phyloP scores from a whole-genome alignment of 2,329 filamentous ascomycete genomes.

The Colletotrichum sp. region DNA sequence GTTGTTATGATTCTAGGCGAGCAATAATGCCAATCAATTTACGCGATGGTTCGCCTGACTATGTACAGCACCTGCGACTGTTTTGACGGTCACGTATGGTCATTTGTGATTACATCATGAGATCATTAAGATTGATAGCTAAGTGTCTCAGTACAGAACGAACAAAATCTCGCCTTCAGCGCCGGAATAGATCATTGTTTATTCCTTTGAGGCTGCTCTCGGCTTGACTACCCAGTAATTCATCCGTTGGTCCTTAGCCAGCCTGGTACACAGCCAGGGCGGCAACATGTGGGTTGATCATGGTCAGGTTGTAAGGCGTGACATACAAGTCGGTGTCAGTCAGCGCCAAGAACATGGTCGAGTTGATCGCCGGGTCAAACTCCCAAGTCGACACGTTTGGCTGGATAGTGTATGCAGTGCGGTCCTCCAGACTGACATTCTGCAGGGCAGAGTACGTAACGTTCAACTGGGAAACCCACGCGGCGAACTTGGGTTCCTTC shows the following conservation, averaged over 20 bases:
- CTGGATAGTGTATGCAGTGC: constrained; percentile 72
- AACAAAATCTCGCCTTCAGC: rapidly evolving
- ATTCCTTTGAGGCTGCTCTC: rapidly evolving
- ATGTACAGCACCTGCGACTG: rapidly evolving
- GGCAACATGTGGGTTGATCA: constrained; percentile 78
- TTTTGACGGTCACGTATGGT: background rate
- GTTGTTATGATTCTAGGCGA: constrained; percentile 4
- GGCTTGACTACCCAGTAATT: rapidly evolving
- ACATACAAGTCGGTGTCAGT: constrained; percentile 72
- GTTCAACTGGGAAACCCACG: constrained; percentile 81
- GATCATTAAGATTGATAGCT: background rate
- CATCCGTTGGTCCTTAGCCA: constrained; percentile 54
- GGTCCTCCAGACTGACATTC: constrained; percentile 50
- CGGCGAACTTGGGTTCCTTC: constrained; percentile 67
- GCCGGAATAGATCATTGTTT: rapidly evolving
- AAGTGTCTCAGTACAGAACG: background rate
- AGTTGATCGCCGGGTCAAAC: constrained; percentile 74
- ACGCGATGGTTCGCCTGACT: rapidly evolving
- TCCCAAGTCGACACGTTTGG: constrained; percentile 72
- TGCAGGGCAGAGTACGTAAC: constrained; percentile 71
- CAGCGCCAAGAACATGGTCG: constrained; percentile 79
- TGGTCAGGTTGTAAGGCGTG: constrained; percentile 77
- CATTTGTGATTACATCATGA: background rate
- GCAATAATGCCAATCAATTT: constrained; percentile 3
- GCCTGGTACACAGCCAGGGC: constrained; percentile 80